Evolutionary conservation across 1,284 basidiomycete genomes (phyloP).

Genomic region (Naganishia cerealis): DNA sequence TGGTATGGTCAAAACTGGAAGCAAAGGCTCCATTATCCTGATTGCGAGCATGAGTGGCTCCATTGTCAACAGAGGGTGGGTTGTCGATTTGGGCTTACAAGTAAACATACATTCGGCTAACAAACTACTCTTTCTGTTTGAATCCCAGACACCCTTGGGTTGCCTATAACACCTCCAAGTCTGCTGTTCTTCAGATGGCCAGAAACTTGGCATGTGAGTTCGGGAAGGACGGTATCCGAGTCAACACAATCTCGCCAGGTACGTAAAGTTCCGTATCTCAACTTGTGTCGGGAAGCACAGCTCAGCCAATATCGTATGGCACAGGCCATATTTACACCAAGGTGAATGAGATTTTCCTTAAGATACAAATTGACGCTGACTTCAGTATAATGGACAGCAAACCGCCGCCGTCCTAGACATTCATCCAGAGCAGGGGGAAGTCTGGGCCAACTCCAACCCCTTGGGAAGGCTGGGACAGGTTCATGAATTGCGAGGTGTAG

Average conservation of each 20-base stretch:
- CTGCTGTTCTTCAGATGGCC: conserved; percentile 55
- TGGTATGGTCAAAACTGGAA: conserved; percentile 47
- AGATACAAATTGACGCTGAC: background rate
- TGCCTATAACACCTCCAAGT: conserved; percentile 55
- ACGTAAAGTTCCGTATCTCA: too few relatives aligned
- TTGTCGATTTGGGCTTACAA: background rate
- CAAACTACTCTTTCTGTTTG: background rate
- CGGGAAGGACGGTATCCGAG: conserved; percentile 50
- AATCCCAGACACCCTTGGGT: conserved; percentile 44
- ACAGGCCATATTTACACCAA: conserved; percentile 36
- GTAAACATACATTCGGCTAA: background rate
- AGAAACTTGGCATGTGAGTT: conserved; percentile 55
- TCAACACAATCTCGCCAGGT: conserved; percentile 49
- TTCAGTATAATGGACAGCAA: conserved; percentile 36
- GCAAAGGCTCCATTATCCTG: conserved; percentile 50
- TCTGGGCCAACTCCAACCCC: conserved; percentile 52
- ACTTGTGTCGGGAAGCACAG: background rate
- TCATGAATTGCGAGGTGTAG: conserved; percentile 52
- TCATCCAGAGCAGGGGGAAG: conserved; percentile 47
- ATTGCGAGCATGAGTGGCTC: conserved; percentile 55
- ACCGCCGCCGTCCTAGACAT: conserved; percentile 50
- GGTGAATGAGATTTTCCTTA: background rate
- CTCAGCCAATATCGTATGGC: background rate
- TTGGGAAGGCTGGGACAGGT: conserved; percentile 51
- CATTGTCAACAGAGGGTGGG: conserved; percentile 50